Evolutionary conservation across 345 rosid genomes (phyloP).

Genomic region (Brassica cretica): DNA sequence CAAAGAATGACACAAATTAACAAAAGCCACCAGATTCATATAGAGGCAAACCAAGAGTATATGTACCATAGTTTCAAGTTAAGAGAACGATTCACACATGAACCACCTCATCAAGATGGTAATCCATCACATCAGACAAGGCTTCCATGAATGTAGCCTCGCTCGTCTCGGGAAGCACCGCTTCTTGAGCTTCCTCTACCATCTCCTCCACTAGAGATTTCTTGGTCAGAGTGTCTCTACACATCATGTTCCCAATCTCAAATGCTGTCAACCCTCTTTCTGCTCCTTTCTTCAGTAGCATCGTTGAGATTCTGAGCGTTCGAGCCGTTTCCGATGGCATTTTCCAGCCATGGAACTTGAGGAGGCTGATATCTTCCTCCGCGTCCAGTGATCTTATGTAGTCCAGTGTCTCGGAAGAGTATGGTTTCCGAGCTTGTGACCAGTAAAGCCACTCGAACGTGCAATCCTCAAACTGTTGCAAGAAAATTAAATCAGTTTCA

Average conservation of each 20-base stretch:
- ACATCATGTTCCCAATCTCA: slow-evolving; percentile 74
- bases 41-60: slow-evolving; percentile 19
- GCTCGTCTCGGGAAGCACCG: slow-evolving; percentile 40
- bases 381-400: slow-evolving; percentile 74
- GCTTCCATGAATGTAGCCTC: slow-evolving; percentile 36
- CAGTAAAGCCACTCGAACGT: slow-evolving; percentile 93
- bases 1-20: slow-evolving; percentile 33
- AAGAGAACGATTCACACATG: slow-evolving; percentile 13
- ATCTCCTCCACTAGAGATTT: slow-evolving; percentile 51
- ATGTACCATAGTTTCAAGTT: slow-evolving; percentile 33
- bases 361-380: slow-evolving; percentile 62
- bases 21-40: slow-evolving; percentile 26
- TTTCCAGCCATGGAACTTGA: slow-evolving; percentile 79
- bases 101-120: slow-evolving; percentile 36
- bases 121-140: slow-evolving; percentile 33
- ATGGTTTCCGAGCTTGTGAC: slow-evolving; percentile 78
- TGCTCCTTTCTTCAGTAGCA: slow-evolving; percentile 85
- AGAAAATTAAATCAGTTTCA: not conserved
- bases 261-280: slow-evolving; percentile 74
- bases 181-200: slow-evolving; percentile 41
- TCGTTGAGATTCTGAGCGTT: slow-evolving; percentile 67
- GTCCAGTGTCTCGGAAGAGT: slow-evolving; percentile 51
- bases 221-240: slow-evolving; percentile 61
- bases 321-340: slow-evolving; percentile 53
- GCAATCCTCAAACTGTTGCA: slow-evolving; percentile 84